These are phyloP conservation scores for Sambucus nigra DNA, from an alignment of 129 eudicot species.

Conservation along the genomic window DNA sequence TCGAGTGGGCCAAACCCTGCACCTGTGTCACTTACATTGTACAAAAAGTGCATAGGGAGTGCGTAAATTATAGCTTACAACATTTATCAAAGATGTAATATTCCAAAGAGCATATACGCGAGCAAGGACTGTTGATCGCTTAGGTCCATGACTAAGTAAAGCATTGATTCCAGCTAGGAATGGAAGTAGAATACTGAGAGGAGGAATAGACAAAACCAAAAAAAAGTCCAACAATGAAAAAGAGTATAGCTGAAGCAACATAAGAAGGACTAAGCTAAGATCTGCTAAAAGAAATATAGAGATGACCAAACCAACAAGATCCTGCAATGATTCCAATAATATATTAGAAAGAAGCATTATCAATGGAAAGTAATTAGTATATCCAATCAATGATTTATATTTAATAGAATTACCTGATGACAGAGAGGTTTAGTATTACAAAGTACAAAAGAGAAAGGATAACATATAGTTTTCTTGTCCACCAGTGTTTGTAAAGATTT, in stretches of 20 bases:
- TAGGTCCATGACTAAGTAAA: slow-evolving; percentile 77
- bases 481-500: slow-evolving; percentile 39
- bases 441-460: slow-evolving; percentile 54
- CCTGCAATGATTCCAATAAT: slow-evolving; percentile 38
- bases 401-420: slow-evolving; percentile 88
- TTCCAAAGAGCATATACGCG: slow-evolving; percentile 95
- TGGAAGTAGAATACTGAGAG: slow-evolving; percentile 83
- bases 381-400: slow-evolving; percentile 1
- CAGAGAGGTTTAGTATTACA: slow-evolving; percentile 73
- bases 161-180: slow-evolving; percentile 97
- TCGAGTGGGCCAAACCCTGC: no score
- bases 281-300: slow-evolving; percentile 86
- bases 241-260: slow-evolving; percentile 80
- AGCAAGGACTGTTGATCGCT: slow-evolving; percentile 76
- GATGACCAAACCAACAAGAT: slow-evolving; percentile 85
- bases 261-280: slow-evolving; percentile 73
- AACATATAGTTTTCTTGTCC: slow-evolving; percentile 41
- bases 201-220: slow-evolving; percentile 63
- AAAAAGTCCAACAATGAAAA: slow-evolving; percentile 56
- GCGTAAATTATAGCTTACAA: slow-evolving; percentile 77
- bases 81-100: slow-evolving; percentile 72
- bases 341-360: not conserved
- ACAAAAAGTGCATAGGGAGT: no score
- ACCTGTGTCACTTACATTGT: no score
- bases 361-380: not conserved